Conservation (phyloP, 2,329 filamentous ascomycete species). For the Myriosclerotinia curreyana region DNA sequence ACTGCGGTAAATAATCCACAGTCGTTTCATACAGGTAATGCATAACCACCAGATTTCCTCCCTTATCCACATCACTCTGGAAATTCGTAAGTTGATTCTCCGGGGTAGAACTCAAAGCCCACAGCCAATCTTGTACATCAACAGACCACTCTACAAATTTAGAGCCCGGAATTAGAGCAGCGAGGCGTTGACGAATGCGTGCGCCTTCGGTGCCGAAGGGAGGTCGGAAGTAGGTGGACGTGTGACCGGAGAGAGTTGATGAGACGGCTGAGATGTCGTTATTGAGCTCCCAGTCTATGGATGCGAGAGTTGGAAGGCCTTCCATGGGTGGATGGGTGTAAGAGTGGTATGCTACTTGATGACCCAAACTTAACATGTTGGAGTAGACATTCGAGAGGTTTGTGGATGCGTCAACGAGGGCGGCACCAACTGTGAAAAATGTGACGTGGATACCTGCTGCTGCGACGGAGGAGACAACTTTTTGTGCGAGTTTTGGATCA, state of each 20-base stretch:
- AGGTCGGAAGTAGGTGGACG: conserved; percentile 61
- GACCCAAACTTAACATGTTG: conserved; percentile 59
- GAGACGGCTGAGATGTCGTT: conserved; percentile 53
- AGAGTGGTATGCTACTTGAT: conserved; percentile 67
- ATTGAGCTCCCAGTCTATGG: conserved; percentile 61
- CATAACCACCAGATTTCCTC: conserved; percentile 64
- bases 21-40: conserved; percentile 66
- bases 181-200: conserved; percentile 61
- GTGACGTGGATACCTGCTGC: conserved; percentile 63
- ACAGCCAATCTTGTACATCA: conserved; percentile 69
- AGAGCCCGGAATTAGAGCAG: conserved; percentile 49
- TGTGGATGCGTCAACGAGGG: conserved; percentile 55
- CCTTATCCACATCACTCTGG: conserved; percentile 58
- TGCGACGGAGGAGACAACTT: conserved; percentile 59
- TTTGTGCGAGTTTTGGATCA: conserved; percentile 55
- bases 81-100: conserved; percentile 67
- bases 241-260: conserved; percentile 39
- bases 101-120: conserved; percentile 59
- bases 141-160: conserved; percentile 67
- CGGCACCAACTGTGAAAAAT: conserved; percentile 67
- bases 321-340: conserved; percentile 69
- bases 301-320: conserved; percentile 49
- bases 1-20: conserved; percentile 60
- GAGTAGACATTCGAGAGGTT: conserved; percentile 63
- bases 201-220: conserved; percentile 68